phyloP scores from a whole-genome alignment of 1,284 basidiomycete species.

The Anthracocystis setariae region DNA sequence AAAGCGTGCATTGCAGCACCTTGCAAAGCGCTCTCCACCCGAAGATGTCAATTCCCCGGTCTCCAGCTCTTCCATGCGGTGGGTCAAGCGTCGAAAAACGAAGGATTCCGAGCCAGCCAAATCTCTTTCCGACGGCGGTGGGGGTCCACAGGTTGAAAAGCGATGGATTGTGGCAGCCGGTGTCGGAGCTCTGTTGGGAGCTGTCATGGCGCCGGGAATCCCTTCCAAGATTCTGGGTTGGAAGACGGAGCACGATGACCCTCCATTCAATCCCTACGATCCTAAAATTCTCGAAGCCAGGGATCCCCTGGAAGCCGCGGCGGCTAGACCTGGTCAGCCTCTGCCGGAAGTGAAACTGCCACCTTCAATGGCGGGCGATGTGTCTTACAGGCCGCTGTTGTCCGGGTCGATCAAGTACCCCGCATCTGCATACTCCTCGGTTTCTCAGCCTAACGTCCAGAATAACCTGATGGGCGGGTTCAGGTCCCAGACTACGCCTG shows the following conservation, averaged over 20 bases:
- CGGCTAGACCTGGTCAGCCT: conserved; percentile 4
- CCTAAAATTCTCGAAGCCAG: conserved; percentile 27
- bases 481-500: not conserved
- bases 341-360: not conserved
- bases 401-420: conserved; percentile 8
- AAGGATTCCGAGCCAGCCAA: not conserved
- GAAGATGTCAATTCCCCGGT: not conserved
- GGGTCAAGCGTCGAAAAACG: conserved; percentile 13
- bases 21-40: conserved; percentile 7
- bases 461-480: not conserved
- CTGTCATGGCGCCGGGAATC: conserved; percentile 8
- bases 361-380: not conserved
- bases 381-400: not conserved
- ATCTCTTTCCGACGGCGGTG: not conserved
- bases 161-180: conserved; percentile 2
- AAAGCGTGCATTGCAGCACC: not conserved
- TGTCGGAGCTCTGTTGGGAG: conserved; percentile 10
- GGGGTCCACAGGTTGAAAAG: conserved; percentile 4
- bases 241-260: not conserved
- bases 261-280: conserved; percentile 45
- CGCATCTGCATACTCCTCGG: not conserved
- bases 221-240: not conserved
- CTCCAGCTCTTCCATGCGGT: not conserved
- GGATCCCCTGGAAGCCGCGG: conserved; percentile 19
- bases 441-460: not conserved